These are phyloP conservation scores for Strigomonas galati DNA, from an alignment of 208 protist species.

Conservation along the genomic window DNA sequence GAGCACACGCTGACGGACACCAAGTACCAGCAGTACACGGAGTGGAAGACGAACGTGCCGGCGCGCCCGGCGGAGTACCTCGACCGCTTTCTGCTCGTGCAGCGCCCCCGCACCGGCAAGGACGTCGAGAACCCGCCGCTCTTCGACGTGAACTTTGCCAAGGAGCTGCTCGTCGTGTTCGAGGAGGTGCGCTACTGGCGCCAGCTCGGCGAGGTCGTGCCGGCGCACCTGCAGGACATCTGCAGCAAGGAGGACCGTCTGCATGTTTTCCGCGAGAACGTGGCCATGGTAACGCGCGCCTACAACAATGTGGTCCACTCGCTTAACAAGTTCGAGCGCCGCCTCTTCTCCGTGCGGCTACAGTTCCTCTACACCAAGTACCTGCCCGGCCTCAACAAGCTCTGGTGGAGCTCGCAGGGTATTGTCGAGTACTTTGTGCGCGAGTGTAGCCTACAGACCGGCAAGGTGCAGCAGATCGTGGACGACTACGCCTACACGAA, in stretches of 20 bases:
- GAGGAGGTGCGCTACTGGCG: constrained; percentile 95
- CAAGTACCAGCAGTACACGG: constrained; percentile 57
- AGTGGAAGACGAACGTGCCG: constrained; percentile 78
- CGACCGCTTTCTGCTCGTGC: constrained; percentile 82
- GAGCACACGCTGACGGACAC: constrained; percentile 85
- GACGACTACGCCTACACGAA: constrained; percentile 93
- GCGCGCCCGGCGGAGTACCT: constrained; percentile 73
- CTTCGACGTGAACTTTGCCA: constrained; percentile 94
- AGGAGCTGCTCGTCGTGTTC: constrained; percentile 91
- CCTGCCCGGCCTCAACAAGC: constrained; percentile 89
- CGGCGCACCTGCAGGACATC: constrained; percentile 84
- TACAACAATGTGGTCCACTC: constrained; percentile 94
- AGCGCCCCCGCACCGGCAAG: constrained; percentile 45
- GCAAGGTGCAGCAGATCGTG: constrained; percentile 87
- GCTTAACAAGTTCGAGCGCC: constrained; percentile 88
- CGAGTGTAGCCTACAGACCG: constrained; percentile 87
- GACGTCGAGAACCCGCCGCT: constrained; percentile 50
- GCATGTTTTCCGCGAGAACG: constrained; percentile 95
- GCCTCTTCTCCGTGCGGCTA: constrained; percentile 94
- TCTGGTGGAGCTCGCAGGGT: constrained; percentile 93
- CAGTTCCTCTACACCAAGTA: constrained; percentile 90
- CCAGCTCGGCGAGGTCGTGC: constrained; percentile 86
- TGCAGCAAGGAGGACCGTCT: constrained; percentile 88
- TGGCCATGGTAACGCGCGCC: constrained; percentile 92
- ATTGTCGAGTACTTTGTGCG: constrained; percentile 95